Evolutionary conservation across 1,139 yeast genomes (phyloP), one percentile per base, ranked within the genome.

Genomic region (Blastobotrys elegans): DNA sequence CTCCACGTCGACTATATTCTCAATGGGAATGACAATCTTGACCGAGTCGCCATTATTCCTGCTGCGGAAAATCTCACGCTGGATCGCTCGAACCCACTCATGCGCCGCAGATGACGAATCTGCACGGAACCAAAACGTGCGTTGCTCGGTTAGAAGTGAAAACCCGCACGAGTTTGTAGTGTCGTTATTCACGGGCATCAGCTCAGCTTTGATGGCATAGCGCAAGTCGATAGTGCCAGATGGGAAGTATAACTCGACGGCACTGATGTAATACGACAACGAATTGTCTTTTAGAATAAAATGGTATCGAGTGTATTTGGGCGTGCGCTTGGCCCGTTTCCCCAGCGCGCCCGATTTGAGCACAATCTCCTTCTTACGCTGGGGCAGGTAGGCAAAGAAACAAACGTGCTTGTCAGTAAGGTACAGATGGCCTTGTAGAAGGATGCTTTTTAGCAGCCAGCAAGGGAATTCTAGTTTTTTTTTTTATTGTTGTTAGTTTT

Each of bases 181-280:
- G 14, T 57, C 58, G 14, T 54, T 53, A 27, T 53, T 53, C 3
- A 11, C n/a, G 8, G 37, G 13, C 10, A 46, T 48, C 1, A 81
- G 65, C 49, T 81, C 89, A 0, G 84, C 89, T 43, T 74, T 68
- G 5, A 76, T 61, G 11, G 90, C 88, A 14, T 76, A 72, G 46
- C 82, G 73, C 50, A 88, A 69, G 61, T 88, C 95, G 40, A 92
- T 79, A 0, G 87, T 82, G 31, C 85, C 69, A 5, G 73, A 71
- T 0, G 97, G 97, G 67, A 89, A 89, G 64, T 89, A 89, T 20
- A 84, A 68, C 48, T 88, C 95, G 0, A 88, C 81, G 0, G 96
- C 77, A 4, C 79, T 79, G 8, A 77, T 68, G 63, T 84, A 89
- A 43, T 87, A 74, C 2, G 87, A 74, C 20, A 90, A 71, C 0